A percentile compares a stretch with the other conserved stretches of the same genome.
Evolutionary conservation across 129 eudicot genomes (phyloP).

Genomic region (Mikania micrantha): DNA sequence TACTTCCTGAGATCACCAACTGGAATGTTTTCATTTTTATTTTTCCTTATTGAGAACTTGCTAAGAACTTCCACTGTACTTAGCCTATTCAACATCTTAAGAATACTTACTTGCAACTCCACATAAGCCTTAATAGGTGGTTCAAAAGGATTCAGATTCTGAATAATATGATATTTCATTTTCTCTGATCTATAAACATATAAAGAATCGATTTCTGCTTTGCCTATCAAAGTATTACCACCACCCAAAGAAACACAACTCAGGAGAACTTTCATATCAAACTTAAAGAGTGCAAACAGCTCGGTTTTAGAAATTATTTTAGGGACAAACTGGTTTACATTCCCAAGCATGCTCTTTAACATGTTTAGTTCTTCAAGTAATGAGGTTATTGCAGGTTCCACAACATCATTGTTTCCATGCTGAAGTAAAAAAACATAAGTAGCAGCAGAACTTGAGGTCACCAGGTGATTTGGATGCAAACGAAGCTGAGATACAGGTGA

Average conservation of each 20-base stretch:
- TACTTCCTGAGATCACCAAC: conserved; percentile 63
- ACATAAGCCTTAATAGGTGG: conserved; percentile 40
- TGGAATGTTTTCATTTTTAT: conserved; percentile 16
- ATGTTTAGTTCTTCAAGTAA: conserved; percentile 64
- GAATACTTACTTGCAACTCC: conserved; percentile 59
- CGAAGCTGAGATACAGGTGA: conserved; percentile 87
- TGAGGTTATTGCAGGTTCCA: conserved; percentile 47
- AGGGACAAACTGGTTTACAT: conserved; percentile 5
- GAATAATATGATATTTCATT: conserved; percentile 39
- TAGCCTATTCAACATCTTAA: conserved; percentile 58
- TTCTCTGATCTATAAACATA: conserved; percentile 58
- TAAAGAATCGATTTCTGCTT: conserved; percentile 50
- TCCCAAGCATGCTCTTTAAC: conserved; percentile 45
- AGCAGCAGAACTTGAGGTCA: conserved; percentile 91
- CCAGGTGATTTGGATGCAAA: conserved; percentile 89
- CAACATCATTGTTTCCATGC: conserved; percentile 80
- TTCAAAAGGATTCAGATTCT: conserved; percentile 61
- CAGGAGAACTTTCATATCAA: conserved; percentile 67
- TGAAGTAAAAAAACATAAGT: conserved; percentile 89
- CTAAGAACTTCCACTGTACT: conserved; percentile 59
- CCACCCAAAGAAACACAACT: conserved; percentile 64
- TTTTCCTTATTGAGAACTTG: conserved; percentile 53
- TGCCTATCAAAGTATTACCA: conserved; percentile 50
- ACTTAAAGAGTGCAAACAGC: conserved; percentile 64
- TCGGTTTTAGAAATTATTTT: conserved; percentile 49